Conservation (phyloP, 2,329 filamentous ascomycete species). For the Ophiostoma quercus region DNA sequence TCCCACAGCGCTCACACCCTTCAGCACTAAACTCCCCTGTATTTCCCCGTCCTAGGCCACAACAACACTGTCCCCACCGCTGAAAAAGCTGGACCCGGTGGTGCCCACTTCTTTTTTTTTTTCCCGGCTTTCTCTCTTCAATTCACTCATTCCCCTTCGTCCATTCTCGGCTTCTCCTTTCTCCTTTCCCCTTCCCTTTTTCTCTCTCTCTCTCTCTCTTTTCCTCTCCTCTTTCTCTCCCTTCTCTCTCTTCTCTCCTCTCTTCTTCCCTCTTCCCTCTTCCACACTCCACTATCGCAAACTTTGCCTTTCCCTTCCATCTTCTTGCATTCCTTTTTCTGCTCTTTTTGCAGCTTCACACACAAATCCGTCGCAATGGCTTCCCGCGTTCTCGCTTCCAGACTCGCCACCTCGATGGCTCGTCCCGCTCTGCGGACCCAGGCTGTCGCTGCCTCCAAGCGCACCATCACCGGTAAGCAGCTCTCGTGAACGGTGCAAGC, state of each 20-base stretch:
- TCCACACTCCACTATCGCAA: constrained; percentile 23
- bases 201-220: constrained; percentile 13
- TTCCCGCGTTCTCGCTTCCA: constrained; percentile 70
- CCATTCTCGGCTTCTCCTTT: constrained; percentile 29
- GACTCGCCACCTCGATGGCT: constrained; percentile 71
- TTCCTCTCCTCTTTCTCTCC: constrained; percentile 14
- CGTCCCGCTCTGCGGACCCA: constrained; percentile 66
- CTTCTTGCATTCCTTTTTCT: constrained; percentile 17
- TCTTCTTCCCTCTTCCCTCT: constrained; percentile 25
- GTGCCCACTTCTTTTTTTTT: constrained; percentile 27
- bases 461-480: constrained; percentile 66
- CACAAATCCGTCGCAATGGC: constrained; percentile 66
- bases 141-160: constrained; percentile 29
- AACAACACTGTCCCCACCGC: constrained; percentile 15
- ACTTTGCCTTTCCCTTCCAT: constrained; percentile 19
- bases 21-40: too few relatives aligned
- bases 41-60: neutral
- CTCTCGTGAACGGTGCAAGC: constrained; percentile 11
- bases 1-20: too few relatives aligned
- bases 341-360: constrained; percentile 34
- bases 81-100: constrained; percentile 24
- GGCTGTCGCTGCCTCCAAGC: constrained; percentile 63
- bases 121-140: constrained; percentile 25
- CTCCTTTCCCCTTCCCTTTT: constrained; percentile 24
- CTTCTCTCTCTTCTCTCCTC: constrained; percentile 17